Conservation (phyloP, 129 eudicot species). For the Centaurea solstitialis region DNA sequence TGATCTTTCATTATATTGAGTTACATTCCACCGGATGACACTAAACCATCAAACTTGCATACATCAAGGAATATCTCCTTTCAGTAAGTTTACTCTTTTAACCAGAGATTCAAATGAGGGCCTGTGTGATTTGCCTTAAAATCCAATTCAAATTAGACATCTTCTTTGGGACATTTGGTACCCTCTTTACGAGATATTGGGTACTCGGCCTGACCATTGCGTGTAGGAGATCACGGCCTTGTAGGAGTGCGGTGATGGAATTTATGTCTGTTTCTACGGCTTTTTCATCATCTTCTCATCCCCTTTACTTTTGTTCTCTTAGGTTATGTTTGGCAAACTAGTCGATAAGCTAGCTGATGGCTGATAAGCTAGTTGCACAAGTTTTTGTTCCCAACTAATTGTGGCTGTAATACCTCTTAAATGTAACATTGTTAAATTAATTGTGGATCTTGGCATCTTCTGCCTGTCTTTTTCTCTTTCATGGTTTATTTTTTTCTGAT, state of each 20-base stretch:
- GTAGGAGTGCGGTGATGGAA: neutral
- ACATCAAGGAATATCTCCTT: neutral
- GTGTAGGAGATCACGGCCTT: neutral
- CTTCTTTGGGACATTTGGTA: too few relatives aligned
- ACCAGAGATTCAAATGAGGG: neutral
- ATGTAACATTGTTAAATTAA: neutral
- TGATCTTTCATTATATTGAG: neutral
- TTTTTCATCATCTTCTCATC: neutral
- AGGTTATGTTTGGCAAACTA: too few relatives aligned
- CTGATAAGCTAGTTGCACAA: neutral
- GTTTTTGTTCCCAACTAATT: neutral
- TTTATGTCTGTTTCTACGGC: neutral
- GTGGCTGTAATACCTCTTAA: neutral
- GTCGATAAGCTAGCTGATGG: too few relatives aligned
- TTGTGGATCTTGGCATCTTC: neutral
- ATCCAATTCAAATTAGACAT: neutral
- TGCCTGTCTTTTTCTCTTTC: neutral
- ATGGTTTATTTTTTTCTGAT: neutral
- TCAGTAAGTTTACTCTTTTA: neutral
- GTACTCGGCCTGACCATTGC: neutral
- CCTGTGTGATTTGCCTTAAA: neutral
- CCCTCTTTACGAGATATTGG: too few relatives aligned
- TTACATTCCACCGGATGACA: neutral
- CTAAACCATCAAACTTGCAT: neutral
- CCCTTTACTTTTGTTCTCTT: neutral